Evolutionary conservation across 2,329 filamentous ascomycete genomes (phyloP).

Genomic region (Arthroderma uncinatum): DNA sequence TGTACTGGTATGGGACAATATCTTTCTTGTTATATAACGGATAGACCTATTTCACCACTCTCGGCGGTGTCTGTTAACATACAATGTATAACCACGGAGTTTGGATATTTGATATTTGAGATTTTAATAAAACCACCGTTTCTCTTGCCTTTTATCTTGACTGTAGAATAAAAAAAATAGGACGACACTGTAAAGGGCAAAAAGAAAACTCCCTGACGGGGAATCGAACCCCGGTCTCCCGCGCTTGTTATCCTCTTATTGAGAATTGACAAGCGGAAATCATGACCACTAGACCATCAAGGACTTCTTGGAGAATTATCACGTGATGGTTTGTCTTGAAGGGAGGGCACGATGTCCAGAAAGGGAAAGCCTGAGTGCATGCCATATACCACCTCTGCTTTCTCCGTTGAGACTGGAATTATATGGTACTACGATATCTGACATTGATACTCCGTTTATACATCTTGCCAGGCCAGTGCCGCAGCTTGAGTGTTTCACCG

Average conservation of each 20-base stretch:
- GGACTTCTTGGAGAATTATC: slow-evolving; percentile 6
- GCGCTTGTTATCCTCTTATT: slow-evolving; percentile 12
- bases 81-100: neutral
- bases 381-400: neutral
- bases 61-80: neutral
- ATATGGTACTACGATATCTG: too few relatives aligned
- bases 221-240: slow-evolving; percentile 17
- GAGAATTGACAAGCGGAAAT: slow-evolving; percentile 13
- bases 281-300: slow-evolving; percentile 14
- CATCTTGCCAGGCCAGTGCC: too few relatives aligned
- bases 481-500: too few relatives aligned
- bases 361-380: neutral
- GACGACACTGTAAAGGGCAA: neutral
- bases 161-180: neutral
- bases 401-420: too few relatives aligned
- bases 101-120: neutral
- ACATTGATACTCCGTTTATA: too few relatives aligned
- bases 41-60: neutral
- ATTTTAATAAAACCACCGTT: neutral
- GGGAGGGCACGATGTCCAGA: neutral
- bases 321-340: neutral
- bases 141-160: neutral
- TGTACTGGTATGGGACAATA: neutral
- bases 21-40: neutral
- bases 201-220: slow-evolving; percentile 13